Conservation (phyloP, 768 basidiomycete genomes). For the Rubroboletus satanas region DNA sequence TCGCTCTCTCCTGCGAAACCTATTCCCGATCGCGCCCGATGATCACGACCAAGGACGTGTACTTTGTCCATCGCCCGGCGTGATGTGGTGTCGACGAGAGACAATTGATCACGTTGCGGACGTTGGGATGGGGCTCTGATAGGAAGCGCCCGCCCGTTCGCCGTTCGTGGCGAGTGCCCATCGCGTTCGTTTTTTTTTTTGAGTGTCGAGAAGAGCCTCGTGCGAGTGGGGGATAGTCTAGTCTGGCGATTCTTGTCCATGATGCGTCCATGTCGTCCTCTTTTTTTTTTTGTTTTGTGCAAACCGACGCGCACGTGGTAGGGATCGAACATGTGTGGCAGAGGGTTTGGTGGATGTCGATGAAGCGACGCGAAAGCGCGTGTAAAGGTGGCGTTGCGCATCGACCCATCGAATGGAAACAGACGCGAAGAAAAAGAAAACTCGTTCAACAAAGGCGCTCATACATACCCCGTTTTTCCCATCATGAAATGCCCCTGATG, state of each 20-base stretch:
- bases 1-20: too few relatives aligned
- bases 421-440: not conserved
- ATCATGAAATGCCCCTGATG: not conserved
- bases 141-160: too few relatives aligned
- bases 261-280: not conserved
- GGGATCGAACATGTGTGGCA: not conserved
- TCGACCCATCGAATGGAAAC: not conserved
- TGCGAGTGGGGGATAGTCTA: too few relatives aligned
- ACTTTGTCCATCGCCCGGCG: too few relatives aligned
- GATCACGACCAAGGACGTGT: too few relatives aligned
- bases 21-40: too few relatives aligned
- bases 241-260: not conserved
- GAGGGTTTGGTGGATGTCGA: not conserved
- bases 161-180: too few relatives aligned
- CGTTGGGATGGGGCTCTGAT: too few relatives aligned
- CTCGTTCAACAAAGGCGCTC: not conserved
- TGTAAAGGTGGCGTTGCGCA: not conserved
- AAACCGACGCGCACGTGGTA: not conserved
- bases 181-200: too few relatives aligned
- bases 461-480: not conserved
- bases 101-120: too few relatives aligned
- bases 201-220: not conserved
- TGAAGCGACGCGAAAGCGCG: not conserved
- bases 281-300: not conserved
- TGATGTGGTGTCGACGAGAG: too few relatives aligned